Percentiles rank a stretch among this genome's conserved stretches.
phyloP scores from a whole-genome alignment of 139 green algal species.

The Chlamydomonas schloesseri region DNA sequence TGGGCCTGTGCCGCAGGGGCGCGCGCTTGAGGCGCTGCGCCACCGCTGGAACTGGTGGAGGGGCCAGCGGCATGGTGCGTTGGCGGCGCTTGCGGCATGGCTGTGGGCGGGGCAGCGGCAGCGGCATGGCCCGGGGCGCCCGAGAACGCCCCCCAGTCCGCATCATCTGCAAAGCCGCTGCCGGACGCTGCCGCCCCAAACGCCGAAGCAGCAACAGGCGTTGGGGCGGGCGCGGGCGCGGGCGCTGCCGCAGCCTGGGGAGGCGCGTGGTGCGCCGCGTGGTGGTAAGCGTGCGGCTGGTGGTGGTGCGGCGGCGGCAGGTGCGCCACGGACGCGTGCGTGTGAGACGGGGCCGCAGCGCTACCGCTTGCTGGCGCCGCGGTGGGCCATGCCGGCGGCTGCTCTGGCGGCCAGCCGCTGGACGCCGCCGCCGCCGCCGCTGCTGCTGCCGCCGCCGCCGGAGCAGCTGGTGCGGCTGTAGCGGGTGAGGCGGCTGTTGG shows the following conservation, averaged over 20 bases:
- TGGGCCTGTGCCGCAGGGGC: no score
- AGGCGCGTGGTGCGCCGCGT: no score
- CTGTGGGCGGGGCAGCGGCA: not conserved
- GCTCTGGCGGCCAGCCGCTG: not conserved
- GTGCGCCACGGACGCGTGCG: not conserved
- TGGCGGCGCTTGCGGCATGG: not conserved
- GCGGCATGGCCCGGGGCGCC: not conserved
- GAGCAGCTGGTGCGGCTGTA: no score
- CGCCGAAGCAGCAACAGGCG: not conserved
- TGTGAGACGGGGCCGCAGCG: no score
- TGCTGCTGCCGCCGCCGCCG: not conserved
- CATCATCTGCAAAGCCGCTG: constrained; percentile 34
- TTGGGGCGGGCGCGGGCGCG: no score
- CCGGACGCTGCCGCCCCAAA: no score
- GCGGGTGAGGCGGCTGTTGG: not conserved
- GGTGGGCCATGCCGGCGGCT: not conserved
- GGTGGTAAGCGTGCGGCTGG: not conserved
- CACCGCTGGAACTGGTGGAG: not conserved
- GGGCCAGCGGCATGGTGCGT: not conserved
- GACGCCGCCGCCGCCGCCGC: no score
- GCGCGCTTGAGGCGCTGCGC: no score
- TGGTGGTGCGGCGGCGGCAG: not conserved
- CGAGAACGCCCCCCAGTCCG: constrained; percentile 34
- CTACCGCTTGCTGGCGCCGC: not conserved
- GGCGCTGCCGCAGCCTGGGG: not conserved